Base-by-base conservation (phyloP, 2,329 filamentous ascomycete genomes). In the Biscogniauxia marginata region DNA sequence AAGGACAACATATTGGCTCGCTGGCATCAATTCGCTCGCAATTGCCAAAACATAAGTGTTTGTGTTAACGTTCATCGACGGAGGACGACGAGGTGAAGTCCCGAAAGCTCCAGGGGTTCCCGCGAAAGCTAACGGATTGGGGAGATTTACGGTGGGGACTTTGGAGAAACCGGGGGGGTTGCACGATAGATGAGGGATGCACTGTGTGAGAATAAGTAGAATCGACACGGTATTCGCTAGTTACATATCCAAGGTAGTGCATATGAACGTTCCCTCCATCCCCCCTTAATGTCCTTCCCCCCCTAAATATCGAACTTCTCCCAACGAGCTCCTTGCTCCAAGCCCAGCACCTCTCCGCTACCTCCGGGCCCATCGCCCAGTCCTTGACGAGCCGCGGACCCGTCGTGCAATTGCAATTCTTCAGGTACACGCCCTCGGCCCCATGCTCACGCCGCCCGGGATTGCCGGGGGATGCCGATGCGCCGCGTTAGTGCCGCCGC, bases 291-390 rank as follows among this genome's bases (percentile, higher is more conserved):
- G n/a, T n/a, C n/a, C n/a, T n/a, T n/a, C n/a, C n/a, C n/a, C n/a
- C n/a, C 53, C 46, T 45, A 63, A 57, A 61, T 49, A 49, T 66
- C 63, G 60, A 74, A 73, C 46, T 67, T 73, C 62, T 72, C 67
- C 73, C 69, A 44, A 72, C 71, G 45, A 76, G 58, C 46, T 71
- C 63, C 63, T 77, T 74, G 50, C 71, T 74, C 57, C 75, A 55
- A 52, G 61, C 56, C 70, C 73, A 75, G 52, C 73, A 61, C 64
- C 67, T 71, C 54, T 73, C 70, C 20, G 75, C 71, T n/a, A 70
- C 60, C 49, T 71, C 67, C 6, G 66, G 49, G 58, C 73, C 69
- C 13, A 67, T 71, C 4, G 74, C 73, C 67, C 72, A 71, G 2
- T 70, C 59, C 63, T 49, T 70, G 50, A 64, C 55, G 55, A 24